phyloP scores from a whole-genome alignment of 805 yeast genomes.

The Yamadazyma scolyti region DNA sequence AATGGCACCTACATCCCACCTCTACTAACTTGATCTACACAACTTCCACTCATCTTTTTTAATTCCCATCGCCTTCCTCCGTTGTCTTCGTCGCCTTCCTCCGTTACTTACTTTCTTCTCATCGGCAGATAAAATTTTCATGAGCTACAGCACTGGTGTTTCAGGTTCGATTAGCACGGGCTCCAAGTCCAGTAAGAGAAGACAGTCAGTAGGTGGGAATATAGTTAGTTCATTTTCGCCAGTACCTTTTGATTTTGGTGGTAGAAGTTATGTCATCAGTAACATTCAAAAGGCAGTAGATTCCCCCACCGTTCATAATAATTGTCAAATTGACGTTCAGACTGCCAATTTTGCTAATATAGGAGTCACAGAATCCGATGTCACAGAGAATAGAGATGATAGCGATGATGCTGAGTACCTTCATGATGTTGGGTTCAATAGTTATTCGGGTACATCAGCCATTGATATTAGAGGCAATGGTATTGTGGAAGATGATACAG shows the following conservation, averaged over 20 bases:
- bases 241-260: conserved; percentile 36
- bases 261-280: conserved; percentile 34
- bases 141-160: conserved; percentile 2
- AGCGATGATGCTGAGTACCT: background rate
- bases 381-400: conserved; percentile 1
- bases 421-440: conserved; percentile 3
- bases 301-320: conserved; percentile 47
- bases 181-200: too few species aligned
- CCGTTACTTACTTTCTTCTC: too few species aligned
- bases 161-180: too few species aligned
- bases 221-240: conserved; percentile 14
- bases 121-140: background rate
- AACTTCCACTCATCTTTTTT: too few species aligned
- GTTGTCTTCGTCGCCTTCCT: too few species aligned
- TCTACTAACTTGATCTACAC: too few species aligned
- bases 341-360: conserved; percentile 55
- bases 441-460: too few species aligned
- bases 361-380: conserved; percentile 42
- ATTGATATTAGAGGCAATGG: too few species aligned
- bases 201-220: background rate
- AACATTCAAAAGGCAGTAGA: conserved; percentile 19
- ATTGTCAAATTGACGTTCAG: conserved; percentile 51
- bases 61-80: too few species aligned
- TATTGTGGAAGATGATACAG: too few species aligned
- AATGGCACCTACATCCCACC: too few species aligned